Conservation (phyloP, 768 basidiomycete genomes). For the Xerocomellus amylosporus region DNA sequence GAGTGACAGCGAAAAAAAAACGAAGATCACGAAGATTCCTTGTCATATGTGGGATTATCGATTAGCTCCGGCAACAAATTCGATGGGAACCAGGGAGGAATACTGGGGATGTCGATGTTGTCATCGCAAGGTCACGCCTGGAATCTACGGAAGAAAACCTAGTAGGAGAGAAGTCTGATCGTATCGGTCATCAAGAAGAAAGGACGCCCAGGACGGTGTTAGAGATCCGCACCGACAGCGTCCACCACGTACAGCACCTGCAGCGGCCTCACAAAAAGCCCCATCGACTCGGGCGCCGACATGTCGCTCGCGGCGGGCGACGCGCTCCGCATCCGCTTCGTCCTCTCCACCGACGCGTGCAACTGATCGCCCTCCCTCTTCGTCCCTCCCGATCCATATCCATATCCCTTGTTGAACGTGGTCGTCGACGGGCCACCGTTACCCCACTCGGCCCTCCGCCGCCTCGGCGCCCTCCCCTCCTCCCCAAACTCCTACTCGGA, state of each 20-base stretch:
- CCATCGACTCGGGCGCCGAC: constrained; percentile 61
- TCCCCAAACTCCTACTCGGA: constrained; percentile 68
- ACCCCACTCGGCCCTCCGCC: constrained; percentile 25
- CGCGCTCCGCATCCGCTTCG: constrained; percentile 62
- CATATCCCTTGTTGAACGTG: too few relatives aligned
- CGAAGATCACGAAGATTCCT: constrained; percentile 18
- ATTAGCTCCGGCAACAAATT: constrained; percentile 25
- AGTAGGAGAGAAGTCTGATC: not conserved
- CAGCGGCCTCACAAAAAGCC: constrained; percentile 80
- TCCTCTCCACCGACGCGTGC: constrained; percentile 35
- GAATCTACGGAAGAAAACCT: constrained; percentile 7
- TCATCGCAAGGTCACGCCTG: constrained; percentile 9
- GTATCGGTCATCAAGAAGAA: constrained; percentile 11
- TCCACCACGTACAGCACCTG: constrained; percentile 87
- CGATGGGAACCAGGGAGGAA: constrained; percentile 11
- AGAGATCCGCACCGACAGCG: constrained; percentile 68
- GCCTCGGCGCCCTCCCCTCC: constrained; percentile 27
- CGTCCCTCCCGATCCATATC: constrained; percentile 25
- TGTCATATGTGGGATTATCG: constrained; percentile 15
- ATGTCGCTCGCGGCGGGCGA: constrained; percentile 64
- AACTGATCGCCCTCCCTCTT: constrained; percentile 62
- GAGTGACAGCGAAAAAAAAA: too few relatives aligned
- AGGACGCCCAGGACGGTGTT: constrained; percentile 15
- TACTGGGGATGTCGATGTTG: constrained; percentile 11
- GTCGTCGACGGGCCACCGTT: too few relatives aligned